phyloP scores from a whole-genome alignment of 2,329 filamentous ascomycete genomes.

The Colletotrichum sp. region DNA sequence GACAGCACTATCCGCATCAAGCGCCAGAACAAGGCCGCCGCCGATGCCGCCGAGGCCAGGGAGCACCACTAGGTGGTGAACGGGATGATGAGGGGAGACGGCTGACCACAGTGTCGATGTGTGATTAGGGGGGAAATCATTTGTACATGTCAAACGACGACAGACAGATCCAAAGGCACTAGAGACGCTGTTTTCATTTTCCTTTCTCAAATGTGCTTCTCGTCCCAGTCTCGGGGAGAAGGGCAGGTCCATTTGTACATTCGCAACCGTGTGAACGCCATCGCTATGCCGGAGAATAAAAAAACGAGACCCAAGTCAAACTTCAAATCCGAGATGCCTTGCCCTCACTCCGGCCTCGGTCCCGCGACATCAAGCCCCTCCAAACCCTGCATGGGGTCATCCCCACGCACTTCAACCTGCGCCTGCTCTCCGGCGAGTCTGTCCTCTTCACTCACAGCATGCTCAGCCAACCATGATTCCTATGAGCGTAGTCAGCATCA shows the following conservation, averaged over 20 bases:
- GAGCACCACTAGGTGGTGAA: conserved; percentile 38
- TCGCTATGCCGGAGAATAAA: conserved; percentile 43
- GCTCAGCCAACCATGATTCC: conserved; percentile 92
- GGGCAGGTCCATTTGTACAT: conserved; percentile 9
- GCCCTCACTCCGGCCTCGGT: conserved; percentile 73
- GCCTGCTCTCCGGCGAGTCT: conserved; percentile 60
- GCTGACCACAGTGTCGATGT: conserved; percentile 13
- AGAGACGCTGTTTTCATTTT: conserved; percentile 18
- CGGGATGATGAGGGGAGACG: conserved; percentile 8
- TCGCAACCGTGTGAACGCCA: conserved; percentile 40
- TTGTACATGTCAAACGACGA: conserved; percentile 22
- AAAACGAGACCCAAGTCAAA: conserved; percentile 20
- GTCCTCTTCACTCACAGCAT: conserved; percentile 85
- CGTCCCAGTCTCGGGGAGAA: not conserved
- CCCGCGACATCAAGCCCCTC: conserved; percentile 94
- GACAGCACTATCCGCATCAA: conserved; percentile 93
- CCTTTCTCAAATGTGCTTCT: conserved; percentile 12
- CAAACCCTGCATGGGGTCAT: conserved; percentile 94
- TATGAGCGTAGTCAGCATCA: conserved; percentile 39
- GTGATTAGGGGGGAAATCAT: conserved; percentile 18
- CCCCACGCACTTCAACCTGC: conserved; percentile 57
- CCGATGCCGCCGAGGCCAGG: conserved; percentile 33
- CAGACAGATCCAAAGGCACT: conserved; percentile 19
- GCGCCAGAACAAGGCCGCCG: conserved; percentile 61
- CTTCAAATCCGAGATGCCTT: conserved; percentile 28